Base-by-base conservation (phyloP, 768 basidiomycete species). In the Lentinula sp. region DNA sequence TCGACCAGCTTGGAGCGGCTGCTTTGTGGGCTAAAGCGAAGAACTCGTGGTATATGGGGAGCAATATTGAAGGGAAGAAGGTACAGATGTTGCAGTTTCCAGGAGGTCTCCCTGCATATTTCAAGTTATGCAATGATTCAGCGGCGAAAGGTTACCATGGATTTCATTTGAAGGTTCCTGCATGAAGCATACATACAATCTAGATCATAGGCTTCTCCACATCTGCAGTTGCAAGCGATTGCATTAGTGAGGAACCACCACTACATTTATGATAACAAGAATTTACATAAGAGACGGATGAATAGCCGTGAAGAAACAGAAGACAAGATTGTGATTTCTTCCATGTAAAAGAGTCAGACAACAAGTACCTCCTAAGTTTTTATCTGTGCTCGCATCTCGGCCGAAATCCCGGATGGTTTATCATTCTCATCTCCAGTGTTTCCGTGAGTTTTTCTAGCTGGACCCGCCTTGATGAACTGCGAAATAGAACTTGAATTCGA, bases 41-140 rank as follows among this genome's bases (percentile, higher is more conserved):
- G 28, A 57, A 57, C 12, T 46, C 18, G 45, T 64, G 63, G 63
- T 66, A 61, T 35, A 36, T 60, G n/a, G 65, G 63, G 9, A 37
- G 35, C 5, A 66, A 66, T 32, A 59, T 66, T 3, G 56, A 56
- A 15, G 65, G 58, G 8, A 15, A 42, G 18, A 46, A 23, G 20
- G 18, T 23, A 6, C 45, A 46, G 16, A 37, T 20, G 35, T 20
- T 54, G 52, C 35, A 54, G 35, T 54, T 54, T 18, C 35, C 53
- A 18, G 53, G n/a, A 16, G 53, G 32, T 16, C 16, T 53, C 4
- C 51, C 51, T n/a, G 51, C 51, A 5, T 54, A 54, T 39, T 20
- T 7, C 8, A 41, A 54, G 16, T 36, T 54, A 37, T 37, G 15
- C 12, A 39, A 54, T 54, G 53, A 36, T 12, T 4, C 36, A 3